Evolutionary conservation across 495 filamentous ascomycete species (phyloP), one percentile per base, ranked within the genome.

Genomic region (Ascodesmis nigricans): DNA sequence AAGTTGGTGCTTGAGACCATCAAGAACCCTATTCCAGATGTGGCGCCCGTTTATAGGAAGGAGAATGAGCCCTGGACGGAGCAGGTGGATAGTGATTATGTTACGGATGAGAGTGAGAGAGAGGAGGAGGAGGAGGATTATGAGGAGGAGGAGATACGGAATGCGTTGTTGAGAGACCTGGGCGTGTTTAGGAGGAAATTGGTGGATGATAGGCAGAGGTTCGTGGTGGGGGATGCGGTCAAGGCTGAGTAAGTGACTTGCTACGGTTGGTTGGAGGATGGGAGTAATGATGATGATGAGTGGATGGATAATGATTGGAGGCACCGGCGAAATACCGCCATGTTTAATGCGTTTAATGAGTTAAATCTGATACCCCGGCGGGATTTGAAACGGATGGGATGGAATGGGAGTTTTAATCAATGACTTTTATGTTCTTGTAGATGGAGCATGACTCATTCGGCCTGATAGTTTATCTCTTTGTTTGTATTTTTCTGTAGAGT

Each of bases 1-100:
- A 76, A 75, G 49, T 59, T 99, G 16, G 82, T 77, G 4, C 54
- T 92, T 7, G 87, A 90, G 21, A 78, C 72, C 42, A 45, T 95
- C 23, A 78, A 73, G 57, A 91, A 93, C 53, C 84, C 87, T 0
- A 92, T 93, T 39, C 69, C 67, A 3, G 43, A 53, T 20, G 54
- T 73, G 7, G 53, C 55, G 4, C 53, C 56, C 9, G 35, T 36
- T 8, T 39, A 21, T 25, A 5, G 36, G 39, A 38, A 25, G 33
- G 43, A 33, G 11, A 49, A 34, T 15, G n/a, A n/a, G n/a, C n/a
- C n/a, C n/a, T n/a, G n/a, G n/a, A 30, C 39, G 2, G 37, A 43
- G 20, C 36, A 37, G 10, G 41, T 38, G 13, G 44, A 35, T 36
- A 41, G 52, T 51, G 31, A 57, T 43, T 47, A 55, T 45, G 30